Conservation (phyloP, 2,329 filamentous ascomycete genomes). For the Cercospora berteroae region DNA sequence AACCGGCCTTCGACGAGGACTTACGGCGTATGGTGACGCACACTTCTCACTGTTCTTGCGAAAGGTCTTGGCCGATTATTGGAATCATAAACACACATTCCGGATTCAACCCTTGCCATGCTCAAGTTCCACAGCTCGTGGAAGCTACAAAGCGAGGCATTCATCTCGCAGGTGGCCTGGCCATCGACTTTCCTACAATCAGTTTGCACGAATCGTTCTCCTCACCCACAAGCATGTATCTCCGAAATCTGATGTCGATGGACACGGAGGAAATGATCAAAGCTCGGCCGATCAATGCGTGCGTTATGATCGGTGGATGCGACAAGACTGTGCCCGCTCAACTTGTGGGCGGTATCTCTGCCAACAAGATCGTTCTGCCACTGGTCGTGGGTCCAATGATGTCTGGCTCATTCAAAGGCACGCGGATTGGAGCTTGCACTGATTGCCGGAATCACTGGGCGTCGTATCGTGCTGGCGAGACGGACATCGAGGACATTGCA, state of each 20-base stretch:
- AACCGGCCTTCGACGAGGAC: too few species aligned
- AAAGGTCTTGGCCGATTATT: constrained; percentile 74
- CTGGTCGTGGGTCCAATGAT: constrained; percentile 73
- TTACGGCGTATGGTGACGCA: constrained; percentile 60
- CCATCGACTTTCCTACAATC: constrained; percentile 72
- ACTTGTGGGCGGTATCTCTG: constrained; percentile 72
- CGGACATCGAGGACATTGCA: constrained; percentile 70
- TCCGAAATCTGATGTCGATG: constrained; percentile 75
- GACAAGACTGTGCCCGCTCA: constrained; percentile 74
- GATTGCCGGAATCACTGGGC: constrained; percentile 76
- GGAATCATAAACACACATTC: constrained; percentile 73
- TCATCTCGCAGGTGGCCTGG: constrained; percentile 64
- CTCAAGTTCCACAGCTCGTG: constrained; percentile 68
- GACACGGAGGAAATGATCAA: constrained; percentile 76
- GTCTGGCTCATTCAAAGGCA: constrained; percentile 64
- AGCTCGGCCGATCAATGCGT: constrained; percentile 69
- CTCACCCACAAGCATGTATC: constrained; percentile 70
- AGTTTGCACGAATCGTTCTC: constrained; percentile 69
- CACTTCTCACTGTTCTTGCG: constrained; percentile 73
- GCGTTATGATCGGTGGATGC: constrained; percentile 54
- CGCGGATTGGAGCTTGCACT: constrained; percentile 68
- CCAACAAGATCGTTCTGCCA: constrained; percentile 68
- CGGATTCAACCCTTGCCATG: constrained; percentile 72
- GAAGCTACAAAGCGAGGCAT: constrained; percentile 69
- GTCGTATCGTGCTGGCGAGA: constrained; percentile 61